Percentiles rank a stretch among this genome's conserved stretches.
These are phyloP conservation scores for Cutaneotrichosporon dermatis DNA, from an alignment of 1,284 basidiomycete genomes.

Conservation along the genomic window DNA sequence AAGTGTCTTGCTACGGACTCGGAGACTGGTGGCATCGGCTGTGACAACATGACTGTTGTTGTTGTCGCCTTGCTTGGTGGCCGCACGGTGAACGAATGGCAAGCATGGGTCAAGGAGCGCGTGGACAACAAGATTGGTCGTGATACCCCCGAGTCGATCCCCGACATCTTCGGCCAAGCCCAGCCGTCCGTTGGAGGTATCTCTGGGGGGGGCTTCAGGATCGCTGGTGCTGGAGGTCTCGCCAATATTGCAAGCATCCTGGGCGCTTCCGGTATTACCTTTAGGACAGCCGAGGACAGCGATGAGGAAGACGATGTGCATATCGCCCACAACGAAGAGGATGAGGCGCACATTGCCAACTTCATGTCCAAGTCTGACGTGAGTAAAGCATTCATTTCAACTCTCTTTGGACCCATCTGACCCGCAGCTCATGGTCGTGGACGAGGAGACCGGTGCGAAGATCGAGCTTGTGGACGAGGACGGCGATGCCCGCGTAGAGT, in stretches of 20 bases:
- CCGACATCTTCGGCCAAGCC: slow-evolving; percentile 43
- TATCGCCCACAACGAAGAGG: slow-evolving; percentile 16
- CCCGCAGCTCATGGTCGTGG: slow-evolving; percentile 2
- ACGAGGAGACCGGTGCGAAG: slow-evolving; percentile 8
- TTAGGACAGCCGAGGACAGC: slow-evolving; percentile 35
- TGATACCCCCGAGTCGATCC: slow-evolving; percentile 52
- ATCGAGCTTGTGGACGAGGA: slow-evolving; percentile 49
- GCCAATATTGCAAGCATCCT: slow-evolving; percentile 47
- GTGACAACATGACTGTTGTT: slow-evolving; percentile 98
- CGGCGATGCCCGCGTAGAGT: slow-evolving; percentile 56
- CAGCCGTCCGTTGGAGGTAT: slow-evolving; percentile 14
- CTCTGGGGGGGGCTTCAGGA: slow-evolving; percentile 35
- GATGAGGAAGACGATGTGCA: slow-evolving; percentile 40
- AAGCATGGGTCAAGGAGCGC: slow-evolving; percentile 80
- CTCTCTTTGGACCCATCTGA: not conserved
- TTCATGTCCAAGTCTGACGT: slow-evolving; percentile 2
- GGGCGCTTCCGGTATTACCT: slow-evolving; percentile 41
- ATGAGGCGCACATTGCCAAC: slow-evolving; percentile 27
- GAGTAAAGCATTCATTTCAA: not conserved
- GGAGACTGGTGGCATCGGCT: slow-evolving; percentile 89
- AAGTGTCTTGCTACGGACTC: slow-evolving; percentile 92
- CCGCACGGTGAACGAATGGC: slow-evolving; percentile 87
- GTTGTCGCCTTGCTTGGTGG: slow-evolving; percentile 84
- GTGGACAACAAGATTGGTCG: slow-evolving; percentile 65
- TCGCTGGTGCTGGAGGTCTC: slow-evolving; percentile 40